Evolutionary conservation across 148 eudicot species (phyloP), one percentile per base, ranked within the genome.

Genomic region (Fagopyrum homotropicum): DNA sequence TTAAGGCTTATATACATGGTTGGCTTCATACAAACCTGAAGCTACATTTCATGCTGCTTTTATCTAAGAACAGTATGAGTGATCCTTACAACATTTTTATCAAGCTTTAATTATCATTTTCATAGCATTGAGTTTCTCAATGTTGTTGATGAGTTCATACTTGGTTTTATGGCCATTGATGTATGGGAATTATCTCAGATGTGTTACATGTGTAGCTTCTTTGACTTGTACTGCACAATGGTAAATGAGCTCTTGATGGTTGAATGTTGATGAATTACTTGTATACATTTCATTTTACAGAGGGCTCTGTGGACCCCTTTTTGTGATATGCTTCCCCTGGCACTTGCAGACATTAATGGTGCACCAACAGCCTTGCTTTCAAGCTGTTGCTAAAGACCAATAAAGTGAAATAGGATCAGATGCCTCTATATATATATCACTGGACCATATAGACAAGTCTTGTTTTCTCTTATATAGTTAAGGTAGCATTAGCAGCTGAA

Each of bases 1-100:
- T 29, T 4, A 59, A 59, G 71, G 71, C 71, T 66, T 66, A 66
- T 66, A 66, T 66, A 40, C 71, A 66, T 66, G 71, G 71, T 43
- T 66, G 17, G 71, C 71, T 66, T 66, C 71, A 66, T 12, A 40
- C 71, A 35, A 19, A 1, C 47, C 9, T 14, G 71, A 66, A 40
- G 71, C 71, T 66, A 66, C 47, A 66, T 40, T 43, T 66, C 46
- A 66, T 43, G 71, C 71, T 35, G 47, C 71, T 64, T 66, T 66
- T 66, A 66, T 35, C 69, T 63, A 66, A 9, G 46, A 6, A 40
- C 71, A 12, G 45, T 12, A 35, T 66, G 71, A 66, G 19, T 66
- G 45, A 66, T 43, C 71, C 71, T 66, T 66, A 15, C 45, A 66
- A 35, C 71, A 61, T 22, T 66, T 35, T 40, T 35, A 35, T 43